Evolutionary conservation across 192 early-diverging fungal species (phyloP), one percentile per base, ranked within the genome.

Genomic region (Chytriomyces confervae): DNA sequence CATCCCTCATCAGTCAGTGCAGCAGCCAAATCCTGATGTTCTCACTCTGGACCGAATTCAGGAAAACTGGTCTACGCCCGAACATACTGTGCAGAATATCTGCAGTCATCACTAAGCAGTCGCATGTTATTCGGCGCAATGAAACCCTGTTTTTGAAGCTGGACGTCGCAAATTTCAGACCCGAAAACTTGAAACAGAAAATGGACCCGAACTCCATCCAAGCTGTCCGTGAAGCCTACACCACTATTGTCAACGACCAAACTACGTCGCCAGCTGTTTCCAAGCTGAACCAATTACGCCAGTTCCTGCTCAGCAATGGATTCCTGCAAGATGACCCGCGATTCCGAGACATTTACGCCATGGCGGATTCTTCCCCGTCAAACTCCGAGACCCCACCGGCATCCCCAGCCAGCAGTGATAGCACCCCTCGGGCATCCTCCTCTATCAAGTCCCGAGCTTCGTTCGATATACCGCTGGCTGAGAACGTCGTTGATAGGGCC

Each of bases 401-500:
- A 57, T 57, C 53, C 16, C 53, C 53, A 3, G 13, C 53, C 16
- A 13, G 13, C 53, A 20, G 53, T n/a, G 13, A 13, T 20, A 20
- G 53, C 20, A 20, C 53, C 13, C 53, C 53, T n/a, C 13, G 20
- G 3, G 16, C 16, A 20, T 57, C 53, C 53, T n/a, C 20, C 53
- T 57, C 53, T 5, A 36, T 36, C 36, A 36, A 36, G 4, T 36
- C 36, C 36, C 36, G 36, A 36, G 16, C 13, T 13, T 13, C 53
- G 20, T 20, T n/a, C 20, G 13, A 13, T 20, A 20, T 57, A 13
- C 53, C 53, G 3, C 20, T 57, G 53, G 69, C 69, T 53, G 69
- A 50, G 50, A 50, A 70, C 13, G 69, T 70, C 20, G 50, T 77
- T 5, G 66, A 50, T 10, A 44, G 70, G 27, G 70, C 70, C 23